These are phyloP conservation scores for Vaccinium myrtillus DNA, from an alignment of 148 eudicot genomes.

Conservation along the genomic window DNA sequence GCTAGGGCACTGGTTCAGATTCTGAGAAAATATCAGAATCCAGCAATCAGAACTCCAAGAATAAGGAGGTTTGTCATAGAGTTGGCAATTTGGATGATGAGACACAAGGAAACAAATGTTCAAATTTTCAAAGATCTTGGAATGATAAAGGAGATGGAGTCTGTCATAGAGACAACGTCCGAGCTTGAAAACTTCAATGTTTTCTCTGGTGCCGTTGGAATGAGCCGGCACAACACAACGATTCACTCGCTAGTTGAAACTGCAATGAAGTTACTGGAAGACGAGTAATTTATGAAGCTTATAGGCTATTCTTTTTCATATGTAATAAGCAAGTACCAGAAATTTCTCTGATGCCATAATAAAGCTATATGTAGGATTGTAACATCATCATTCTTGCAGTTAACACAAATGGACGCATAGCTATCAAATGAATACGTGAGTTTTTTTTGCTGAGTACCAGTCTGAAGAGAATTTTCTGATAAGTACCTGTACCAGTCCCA, in stretches of 20 bases:
- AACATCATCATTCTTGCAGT: too few relatives aligned
- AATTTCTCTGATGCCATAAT: background rate
- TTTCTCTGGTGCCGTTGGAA: conserved; percentile 77
- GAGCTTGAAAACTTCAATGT: conserved; percentile 78
- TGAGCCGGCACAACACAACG: conserved; percentile 46
- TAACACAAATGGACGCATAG: too few relatives aligned
- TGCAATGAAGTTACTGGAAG: conserved; percentile 47
- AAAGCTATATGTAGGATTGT: background rate
- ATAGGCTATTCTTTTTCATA: background rate
- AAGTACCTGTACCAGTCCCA: too few relatives aligned
- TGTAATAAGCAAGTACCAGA: background rate
- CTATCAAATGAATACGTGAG: too few relatives aligned
- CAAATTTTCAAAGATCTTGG: conserved; percentile 45
- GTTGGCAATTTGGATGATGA: conserved; percentile 88
- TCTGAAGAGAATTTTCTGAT: too few relatives aligned
- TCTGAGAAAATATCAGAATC: conserved; percentile 50
- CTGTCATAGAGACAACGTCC: conserved; percentile 66
- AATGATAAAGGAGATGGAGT: conserved; percentile 56
- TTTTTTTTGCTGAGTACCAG: too few relatives aligned
- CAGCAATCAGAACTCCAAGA: conserved; percentile 54
- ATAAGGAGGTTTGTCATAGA: conserved; percentile 84
- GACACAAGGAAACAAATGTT: conserved; percentile 34
- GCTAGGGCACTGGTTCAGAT: conserved; percentile 53
- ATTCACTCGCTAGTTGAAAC: conserved; percentile 66
- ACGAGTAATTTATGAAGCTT: conserved; percentile 13